Percentiles rank a stretch among this genome's conserved stretches.
Evolutionary conservation across 306 rosid genomes (phyloP).

Genomic region (Crotalaria pallida): DNA sequence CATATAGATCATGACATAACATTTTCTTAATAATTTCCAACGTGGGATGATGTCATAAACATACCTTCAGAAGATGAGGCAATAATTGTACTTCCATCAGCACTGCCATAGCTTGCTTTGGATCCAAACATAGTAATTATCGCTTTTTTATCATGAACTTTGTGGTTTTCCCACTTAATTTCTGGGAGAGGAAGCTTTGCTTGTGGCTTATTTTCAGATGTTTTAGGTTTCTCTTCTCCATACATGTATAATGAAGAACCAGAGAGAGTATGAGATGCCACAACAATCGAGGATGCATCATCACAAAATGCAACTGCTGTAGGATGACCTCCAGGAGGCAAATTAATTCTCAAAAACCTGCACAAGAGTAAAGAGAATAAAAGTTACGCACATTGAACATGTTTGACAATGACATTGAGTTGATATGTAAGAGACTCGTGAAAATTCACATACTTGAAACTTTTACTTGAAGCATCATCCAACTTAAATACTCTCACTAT

Average conservation of each 20-base stretch:
- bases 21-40: not conserved
- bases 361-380: slow-evolving; percentile 27
- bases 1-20: not conserved
- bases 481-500: slow-evolving; percentile 83
- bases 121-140: slow-evolving; percentile 72
- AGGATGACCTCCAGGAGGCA: slow-evolving; percentile 92
- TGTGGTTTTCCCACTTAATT: slow-evolving; percentile 82
- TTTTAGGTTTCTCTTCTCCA: slow-evolving; percentile 70
- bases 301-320: slow-evolving; percentile 64
- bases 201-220: slow-evolving; percentile 51
- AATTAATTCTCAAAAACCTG: slow-evolving; percentile 81
- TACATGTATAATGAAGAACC: slow-evolving; percentile 85
- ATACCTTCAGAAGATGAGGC: slow-evolving; percentile 98
- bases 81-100: slow-evolving; percentile 85
- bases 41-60: not conserved
- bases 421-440: slow-evolving; percentile 10
- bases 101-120: slow-evolving; percentile 80
- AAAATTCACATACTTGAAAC: slow-evolving; percentile 78
- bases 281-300: slow-evolving; percentile 66
- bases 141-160: slow-evolving; percentile 76
- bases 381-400: slow-evolving; percentile 3
- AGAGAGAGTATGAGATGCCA: slow-evolving; percentile 68
- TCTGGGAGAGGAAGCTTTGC: slow-evolving; percentile 89
- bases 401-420: slow-evolving; percentile 13
- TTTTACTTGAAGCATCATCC: slow-evolving; percentile 91